Conservation (phyloP, 352 stramenopile genomes). For the Phytopythium montanum region DNA sequence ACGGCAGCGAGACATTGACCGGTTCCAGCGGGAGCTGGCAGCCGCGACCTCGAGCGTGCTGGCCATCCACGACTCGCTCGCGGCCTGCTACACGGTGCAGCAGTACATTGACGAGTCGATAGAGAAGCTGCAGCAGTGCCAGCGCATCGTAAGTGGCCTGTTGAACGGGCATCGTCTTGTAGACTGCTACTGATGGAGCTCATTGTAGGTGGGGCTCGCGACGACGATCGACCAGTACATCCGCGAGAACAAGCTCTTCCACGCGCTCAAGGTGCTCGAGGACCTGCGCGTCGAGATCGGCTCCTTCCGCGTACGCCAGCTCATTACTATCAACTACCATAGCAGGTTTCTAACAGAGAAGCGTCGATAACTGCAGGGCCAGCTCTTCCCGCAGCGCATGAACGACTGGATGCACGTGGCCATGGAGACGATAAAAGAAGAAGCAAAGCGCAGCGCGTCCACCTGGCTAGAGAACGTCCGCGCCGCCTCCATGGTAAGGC, state of each 20-base stretch:
- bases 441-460: conserved; percentile 59
- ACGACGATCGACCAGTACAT: conserved; percentile 65
- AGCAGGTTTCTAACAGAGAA: not conserved
- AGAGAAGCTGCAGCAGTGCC: conserved; percentile 75
- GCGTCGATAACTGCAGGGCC: conserved; percentile 28
- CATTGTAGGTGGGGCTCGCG: conserved; percentile 52
- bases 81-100: conserved; percentile 53
- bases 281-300: conserved; percentile 66
- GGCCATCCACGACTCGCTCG: conserved; percentile 50
- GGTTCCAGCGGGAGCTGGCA: conserved; percentile 58
- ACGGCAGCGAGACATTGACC: conserved; percentile 53
- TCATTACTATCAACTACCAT: not conserved
- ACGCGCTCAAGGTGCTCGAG: conserved; percentile 74
- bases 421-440: conserved; percentile 69
- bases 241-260: conserved; percentile 64
- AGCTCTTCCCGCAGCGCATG: conserved; percentile 71
- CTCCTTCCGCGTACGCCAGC: conserved; percentile 43
- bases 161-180: not conserved
- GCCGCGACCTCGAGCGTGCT: conserved; percentile 46
- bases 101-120: conserved; percentile 76
- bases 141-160: conserved; percentile 53
- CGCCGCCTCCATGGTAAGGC: conserved; percentile 41
- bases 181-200: no score
- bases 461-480: conserved; percentile 74
- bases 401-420: conserved; percentile 77